Base-by-base conservation (phyloP, 176 grass and related monocot species). In the Phyllostachys edulis region DNA sequence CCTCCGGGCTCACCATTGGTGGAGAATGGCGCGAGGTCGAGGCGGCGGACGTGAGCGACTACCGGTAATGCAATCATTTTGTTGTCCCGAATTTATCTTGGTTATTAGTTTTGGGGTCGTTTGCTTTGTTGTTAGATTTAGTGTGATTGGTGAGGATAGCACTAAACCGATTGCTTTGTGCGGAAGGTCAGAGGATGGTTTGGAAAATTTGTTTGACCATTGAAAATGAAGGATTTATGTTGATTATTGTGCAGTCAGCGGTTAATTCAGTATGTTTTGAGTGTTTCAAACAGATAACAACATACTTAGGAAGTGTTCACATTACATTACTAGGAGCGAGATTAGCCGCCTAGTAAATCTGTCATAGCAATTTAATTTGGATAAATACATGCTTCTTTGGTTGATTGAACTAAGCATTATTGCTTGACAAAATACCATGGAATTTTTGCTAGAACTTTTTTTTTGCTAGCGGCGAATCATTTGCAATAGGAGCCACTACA, bases 11-110 rank as follows among this genome's bases (percentile, higher is more conserved):
- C n/a, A n/a, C n/a, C n/a, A n/a, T n/a, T n/a, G n/a, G n/a, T 99
- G 83, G 91, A 93, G 69, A 93, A 85, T 8, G 91, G 91, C 0
- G 93, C 93, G 7, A 80, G 88, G 71, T 93, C 0, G 96, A 99
- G 81, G 93, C 88, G 21, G 65, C 83, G 1, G 96, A 99, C 50
- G 65, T 80, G 73, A 90, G 87, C 64, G 96, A 91, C 47, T 99
- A 94, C n/a, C 77, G 93, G 96, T 99, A 94, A 94, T 81, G 85
- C 57, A 20, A n/a, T n/a, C 6, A 15, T 81, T 54, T 54, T 72
- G 27, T 23, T 24, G 59, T 8, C 24, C 54, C 10, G 8, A 60
- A 71, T 83, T 37, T 64, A 13, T 59, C 1, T 15, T 80, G 20
- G 55, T 57, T 57, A 0, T 15, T 65, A 9, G 38, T 27, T 11